Evolutionary conservation across 495 filamentous ascomycete genomes (phyloP).

Genomic region (Pyrenula aspistea): DNA sequence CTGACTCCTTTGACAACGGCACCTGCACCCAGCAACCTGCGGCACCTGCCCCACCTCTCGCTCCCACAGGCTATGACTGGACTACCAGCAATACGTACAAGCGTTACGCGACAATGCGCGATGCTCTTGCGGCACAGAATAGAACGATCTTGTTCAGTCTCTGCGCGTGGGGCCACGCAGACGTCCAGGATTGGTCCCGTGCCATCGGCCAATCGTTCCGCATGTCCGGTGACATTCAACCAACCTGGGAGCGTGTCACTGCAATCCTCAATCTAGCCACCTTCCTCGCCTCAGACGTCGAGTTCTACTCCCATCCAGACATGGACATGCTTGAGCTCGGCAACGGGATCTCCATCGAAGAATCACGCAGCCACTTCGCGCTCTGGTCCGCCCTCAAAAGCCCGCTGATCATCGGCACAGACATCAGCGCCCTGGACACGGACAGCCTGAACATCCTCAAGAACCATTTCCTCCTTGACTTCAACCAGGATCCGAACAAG

Average conservation of each 20-base stretch:
- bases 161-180: constrained; percentile 43
- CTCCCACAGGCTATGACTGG: constrained; percentile 32
- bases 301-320: constrained; percentile 22
- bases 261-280: constrained; percentile 36
- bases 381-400: constrained; percentile 25
- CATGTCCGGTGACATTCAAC: constrained; percentile 39
- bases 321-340: constrained; percentile 54
- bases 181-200: constrained; percentile 42
- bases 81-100: constrained; percentile 31
- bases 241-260: constrained; percentile 15
- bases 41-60: not conserved
- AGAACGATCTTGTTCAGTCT: constrained; percentile 51
- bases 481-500: constrained; percentile 30
- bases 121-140: constrained; percentile 44
- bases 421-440: constrained; percentile 15
- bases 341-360: constrained; percentile 38
- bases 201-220: constrained; percentile 45
- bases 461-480: constrained; percentile 30
- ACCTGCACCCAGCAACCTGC: constrained; percentile 16
- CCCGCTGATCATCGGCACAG: constrained; percentile 23
- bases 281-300: constrained; percentile 17
- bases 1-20: constrained; percentile 15
- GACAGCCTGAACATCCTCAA: constrained; percentile 21
- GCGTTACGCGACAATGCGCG: constrained; percentile 47
- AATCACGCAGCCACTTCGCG: constrained; percentile 21